Evolutionary conservation across 805 yeast genomes (phyloP), one percentile per base, ranked within the genome.

Genomic region (Sugiyamaella americana): DNA sequence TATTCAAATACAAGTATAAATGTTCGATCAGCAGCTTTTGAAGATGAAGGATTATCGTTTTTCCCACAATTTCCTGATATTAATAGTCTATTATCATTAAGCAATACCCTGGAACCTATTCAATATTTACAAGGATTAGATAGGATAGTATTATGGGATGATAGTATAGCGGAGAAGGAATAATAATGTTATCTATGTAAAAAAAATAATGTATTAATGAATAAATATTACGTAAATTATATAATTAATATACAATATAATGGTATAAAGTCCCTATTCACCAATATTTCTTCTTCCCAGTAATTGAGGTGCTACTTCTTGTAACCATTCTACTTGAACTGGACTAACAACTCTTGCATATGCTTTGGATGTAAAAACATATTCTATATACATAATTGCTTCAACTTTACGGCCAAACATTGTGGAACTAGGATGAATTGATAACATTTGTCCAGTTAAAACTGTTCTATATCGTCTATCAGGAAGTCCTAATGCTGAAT

Each of bases 401-500:
- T 91, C 95, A 39, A 80, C 72, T 54, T 78, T 76, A 53, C 76
- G 76, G 4, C 96, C 96, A 65, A 91, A 93, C 36, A 93, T 67
- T 63, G 85, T 67, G 0, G 96, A 87, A 0, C 95, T 84, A 0
- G 98, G 98, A 60, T 91, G 98, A 8, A 91, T 79, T 42, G 93
- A 80, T 40, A 91, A 79, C 26, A 86, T 70, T 63, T 87, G 96
- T 21, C 95, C 95, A 34, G 54, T 57, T 23, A 82, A 69, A 4
- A 88, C 82, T 0, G 98, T 88, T 60, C 94, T 73, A 67, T 82
- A 93, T 2, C 96, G 84, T 58, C 97, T 74, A 63, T 93, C 98
- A 0, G 98, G 96, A 79, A 86, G 78, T 8, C 96, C 95, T 17
- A 93, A 78, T 0, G 98, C 98, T 0, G 96, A 82, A 63, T 91